Conservation (phyloP, 2,329 filamentous ascomycete genomes). For the Pestalotiopsis sp. region DNA sequence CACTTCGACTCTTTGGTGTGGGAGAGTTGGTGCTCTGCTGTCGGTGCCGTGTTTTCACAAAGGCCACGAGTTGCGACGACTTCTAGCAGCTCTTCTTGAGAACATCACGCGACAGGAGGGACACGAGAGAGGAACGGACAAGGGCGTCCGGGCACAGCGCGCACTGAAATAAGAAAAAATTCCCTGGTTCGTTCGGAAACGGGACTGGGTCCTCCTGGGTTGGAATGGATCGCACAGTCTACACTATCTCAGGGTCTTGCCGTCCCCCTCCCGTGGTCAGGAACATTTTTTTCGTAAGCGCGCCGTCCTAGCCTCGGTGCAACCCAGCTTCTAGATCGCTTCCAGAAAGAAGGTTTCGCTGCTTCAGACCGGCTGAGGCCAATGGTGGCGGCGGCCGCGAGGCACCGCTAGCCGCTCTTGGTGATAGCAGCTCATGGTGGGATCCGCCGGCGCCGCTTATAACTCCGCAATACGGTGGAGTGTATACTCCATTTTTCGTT, state of each 20-base stretch:
- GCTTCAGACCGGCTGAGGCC: background rate
- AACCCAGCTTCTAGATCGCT: constrained; percentile 6
- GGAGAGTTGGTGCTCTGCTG: background rate
- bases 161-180: background rate
- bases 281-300: constrained; percentile 2
- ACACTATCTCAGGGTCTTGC: background rate
- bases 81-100: background rate
- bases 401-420: background rate
- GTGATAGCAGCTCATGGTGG: background rate
- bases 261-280: no score
- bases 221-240: background rate
- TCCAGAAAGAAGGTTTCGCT: constrained; percentile 2
- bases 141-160: background rate
- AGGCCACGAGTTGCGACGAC: background rate
- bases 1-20: background rate
- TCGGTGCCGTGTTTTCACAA: background rate
- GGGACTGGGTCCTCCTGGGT: background rate
- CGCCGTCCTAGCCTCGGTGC: background rate
- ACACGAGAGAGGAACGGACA: background rate
- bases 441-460: background rate
- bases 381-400: background rate
- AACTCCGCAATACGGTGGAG: background rate
- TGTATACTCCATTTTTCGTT: background rate
- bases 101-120: background rate
- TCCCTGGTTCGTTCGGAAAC: background rate